Conservation (phyloP, 768 basidiomycete species). For the Lactarius vividus region DNA sequence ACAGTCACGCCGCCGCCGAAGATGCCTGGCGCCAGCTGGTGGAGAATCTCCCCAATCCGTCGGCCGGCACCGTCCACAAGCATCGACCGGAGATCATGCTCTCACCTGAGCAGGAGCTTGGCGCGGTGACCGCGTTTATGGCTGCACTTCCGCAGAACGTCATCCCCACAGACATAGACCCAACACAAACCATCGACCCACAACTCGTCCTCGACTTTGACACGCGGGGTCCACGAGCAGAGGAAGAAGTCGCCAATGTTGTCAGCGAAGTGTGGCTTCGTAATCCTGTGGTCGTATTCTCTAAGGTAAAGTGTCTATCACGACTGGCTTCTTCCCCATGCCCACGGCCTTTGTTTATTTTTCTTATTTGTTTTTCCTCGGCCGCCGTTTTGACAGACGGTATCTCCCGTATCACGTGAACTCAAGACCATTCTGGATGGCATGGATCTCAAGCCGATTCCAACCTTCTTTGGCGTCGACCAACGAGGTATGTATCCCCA, state of each 20-base stretch:
- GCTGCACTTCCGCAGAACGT: slow-evolving; percentile 72
- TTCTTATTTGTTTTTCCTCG: neutral
- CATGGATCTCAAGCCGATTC: slow-evolving; percentile 58
- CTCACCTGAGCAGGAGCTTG: slow-evolving; percentile 59
- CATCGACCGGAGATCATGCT: slow-evolving; percentile 45
- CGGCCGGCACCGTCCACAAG: slow-evolving; percentile 27
- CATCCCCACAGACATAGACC: slow-evolving; percentile 65
- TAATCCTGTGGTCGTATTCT: slow-evolving; percentile 73
- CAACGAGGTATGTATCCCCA: slow-evolving; percentile 43
- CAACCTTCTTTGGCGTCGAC: slow-evolving; percentile 71
- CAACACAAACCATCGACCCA: slow-evolving; percentile 66
- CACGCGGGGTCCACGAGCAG: slow-evolving; percentile 59
- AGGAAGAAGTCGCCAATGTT: slow-evolving; percentile 56
- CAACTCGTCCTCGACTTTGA: slow-evolving; percentile 83
- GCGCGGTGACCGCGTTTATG: slow-evolving; percentile 71
- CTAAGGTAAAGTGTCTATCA: slow-evolving; percentile 48
- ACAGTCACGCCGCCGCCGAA: neutral
- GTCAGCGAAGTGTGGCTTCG: slow-evolving; percentile 66
- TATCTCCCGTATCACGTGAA: slow-evolving; percentile 65
- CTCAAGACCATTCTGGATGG: slow-evolving; percentile 55
- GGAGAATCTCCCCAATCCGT: slow-evolving; percentile 6
- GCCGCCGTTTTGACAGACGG: slow-evolving; percentile 42
- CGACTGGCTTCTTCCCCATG: slow-evolving; percentile 12
- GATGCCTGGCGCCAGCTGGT: slow-evolving; percentile 23
- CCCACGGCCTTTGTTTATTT: neutral